A percentile compares a stretch with the other conserved stretches of the same genome.
Evolutionary conservation across 257 asterid genomes (phyloP).

Genomic region (Coffea eugenioides): DNA sequence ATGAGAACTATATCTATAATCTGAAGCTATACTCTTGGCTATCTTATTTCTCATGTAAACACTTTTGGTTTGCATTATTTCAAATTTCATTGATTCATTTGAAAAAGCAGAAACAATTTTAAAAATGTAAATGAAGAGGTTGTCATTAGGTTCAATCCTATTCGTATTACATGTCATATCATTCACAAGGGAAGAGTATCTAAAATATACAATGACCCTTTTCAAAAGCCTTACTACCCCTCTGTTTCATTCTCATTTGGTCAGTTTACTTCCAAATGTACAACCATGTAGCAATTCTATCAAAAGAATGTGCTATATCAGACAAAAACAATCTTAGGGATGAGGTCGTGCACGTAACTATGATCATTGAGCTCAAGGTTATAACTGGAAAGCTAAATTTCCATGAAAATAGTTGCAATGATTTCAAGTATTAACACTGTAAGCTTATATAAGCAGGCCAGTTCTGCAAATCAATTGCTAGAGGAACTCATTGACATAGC

Average conservation of each 20-base stretch:
- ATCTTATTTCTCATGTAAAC: neutral
- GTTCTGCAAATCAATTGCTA: neutral
- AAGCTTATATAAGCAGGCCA: neutral
- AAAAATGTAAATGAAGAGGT: neutral
- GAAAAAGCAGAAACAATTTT: neutral
- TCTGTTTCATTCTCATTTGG: neutral
- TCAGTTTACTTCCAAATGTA: neutral
- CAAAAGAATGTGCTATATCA: neutral
- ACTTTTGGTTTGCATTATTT: neutral
- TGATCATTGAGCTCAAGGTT: neutral
- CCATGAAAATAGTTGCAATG: neutral
- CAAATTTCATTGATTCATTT: neutral
- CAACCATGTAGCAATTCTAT: neutral
- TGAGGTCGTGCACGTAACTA: no score
- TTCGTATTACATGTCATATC: neutral
- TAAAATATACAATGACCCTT: neutral
- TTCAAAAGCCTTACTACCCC: neutral
- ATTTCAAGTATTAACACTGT: neutral
- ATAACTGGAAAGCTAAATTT: neutral
- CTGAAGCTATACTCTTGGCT: neutral
- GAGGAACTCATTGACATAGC: neutral
- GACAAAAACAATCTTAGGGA: neutral
- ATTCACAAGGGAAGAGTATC: neutral
- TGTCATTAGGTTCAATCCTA: neutral
- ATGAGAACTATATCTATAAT: neutral